A percentile compares a stretch with the other conserved stretches of the same genome.
phyloP scores from a whole-genome alignment of 108 stramenopile species.

The Fragilariopsis cylindrus region DNA sequence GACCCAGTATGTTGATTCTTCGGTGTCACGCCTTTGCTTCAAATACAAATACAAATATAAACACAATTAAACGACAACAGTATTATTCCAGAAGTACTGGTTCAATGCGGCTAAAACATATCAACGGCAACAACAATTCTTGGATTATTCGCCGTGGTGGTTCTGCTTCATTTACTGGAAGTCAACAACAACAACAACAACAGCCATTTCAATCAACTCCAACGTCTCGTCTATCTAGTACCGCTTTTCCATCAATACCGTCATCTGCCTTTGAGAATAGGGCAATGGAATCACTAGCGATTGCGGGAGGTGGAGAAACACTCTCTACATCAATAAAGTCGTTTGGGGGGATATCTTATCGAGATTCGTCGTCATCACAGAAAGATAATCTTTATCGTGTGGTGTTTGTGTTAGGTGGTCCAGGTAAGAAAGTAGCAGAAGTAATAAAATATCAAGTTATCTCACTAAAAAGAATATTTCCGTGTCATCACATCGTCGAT shows the following conservation, averaged over 20 bases:
- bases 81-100: not conserved
- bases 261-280: slow-evolving; percentile 2
- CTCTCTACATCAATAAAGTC: not conserved
- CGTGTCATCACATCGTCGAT: not conserved
- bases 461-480: not conserved
- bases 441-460: not conserved
- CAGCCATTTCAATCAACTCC: no score
- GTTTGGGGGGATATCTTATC: slow-evolving; percentile 8
- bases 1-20: not conserved
- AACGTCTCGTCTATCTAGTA: not conserved
- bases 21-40: slow-evolving; percentile 8
- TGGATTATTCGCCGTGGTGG: slow-evolving; percentile 1
- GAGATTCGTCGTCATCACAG: not conserved
- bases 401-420: slow-evolving; percentile 93
- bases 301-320: not conserved
- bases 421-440: slow-evolving; percentile 45
- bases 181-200: no score
- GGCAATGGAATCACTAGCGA: slow-evolving; percentile 6
- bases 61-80: not conserved
- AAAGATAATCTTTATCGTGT: slow-evolving; percentile 41
- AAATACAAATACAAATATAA: not conserved
- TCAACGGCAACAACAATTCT: not conserved
- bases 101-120: not conserved
- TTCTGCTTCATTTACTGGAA: not conserved
- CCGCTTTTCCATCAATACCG: not conserved